Base-by-base conservation (phyloP, 306 rosid species). In the Inga laurina region DNA sequence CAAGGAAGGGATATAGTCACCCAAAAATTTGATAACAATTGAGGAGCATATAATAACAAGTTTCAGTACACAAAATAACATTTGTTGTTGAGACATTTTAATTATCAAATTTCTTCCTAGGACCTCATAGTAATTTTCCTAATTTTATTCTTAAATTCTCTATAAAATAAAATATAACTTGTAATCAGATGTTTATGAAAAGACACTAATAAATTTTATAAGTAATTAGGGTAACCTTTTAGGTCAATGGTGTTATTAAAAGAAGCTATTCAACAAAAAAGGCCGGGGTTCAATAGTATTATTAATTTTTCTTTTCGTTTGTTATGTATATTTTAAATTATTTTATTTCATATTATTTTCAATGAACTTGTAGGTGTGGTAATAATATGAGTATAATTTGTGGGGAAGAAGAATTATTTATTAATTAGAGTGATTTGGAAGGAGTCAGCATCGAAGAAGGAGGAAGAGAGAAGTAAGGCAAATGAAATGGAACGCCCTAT, bases 401-500 rank as follows among this genome's bases (percentile, higher is more conserved):
- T 11, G 18, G 37, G 68, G 68, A 24, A 44, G 52, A 66, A 15
- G 43, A 15, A 66, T 65, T 79, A 51, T 15, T 18, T 39, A 39
- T 39, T 39, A 5, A 18, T 19, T 57, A 19, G 76, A n/a, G 35
- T 62, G 35, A 62, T 73, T 72, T 74, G 57, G 67, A 24, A 64
- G 62, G 44, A 37, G 85, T 82, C 37, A 27, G 27, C 80, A 75
- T 51, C 70, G 9, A 24, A 54, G 6, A 24, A 49, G 78, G 59
- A 24, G 12, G 45, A 66, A 65, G 45, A 61, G 51, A 34, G 10
- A 52, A 34, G 45, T 61, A 15, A 35, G 49, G 68, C 74, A 48
- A 74, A 65, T 24, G 79, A 81, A 62, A 22, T 14, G 67, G 75
- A 81, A 81, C 45, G 39, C 76, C 14, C 59, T 57, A 7, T 65